Conservation (phyloP, 352 stramenopile genomes). For the Blastocystis sp. region DNA sequence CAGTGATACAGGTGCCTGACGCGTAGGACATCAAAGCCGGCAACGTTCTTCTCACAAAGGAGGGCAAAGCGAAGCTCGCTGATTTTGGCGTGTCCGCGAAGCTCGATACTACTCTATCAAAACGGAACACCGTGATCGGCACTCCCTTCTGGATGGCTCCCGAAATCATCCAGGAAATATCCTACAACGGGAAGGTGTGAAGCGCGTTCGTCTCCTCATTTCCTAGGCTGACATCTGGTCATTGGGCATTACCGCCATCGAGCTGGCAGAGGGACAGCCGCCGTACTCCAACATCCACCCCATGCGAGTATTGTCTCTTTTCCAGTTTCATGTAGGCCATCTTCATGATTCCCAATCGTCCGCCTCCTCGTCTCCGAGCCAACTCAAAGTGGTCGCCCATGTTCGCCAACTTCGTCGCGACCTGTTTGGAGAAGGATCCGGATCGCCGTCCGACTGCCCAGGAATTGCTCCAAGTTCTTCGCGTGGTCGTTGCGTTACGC, state of each 20-base stretch:
- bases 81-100: conserved; percentile 83
- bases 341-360: conserved; percentile 94
- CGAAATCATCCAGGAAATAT: conserved; percentile 82
- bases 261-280: conserved; percentile 92
- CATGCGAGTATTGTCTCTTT: conserved; percentile 77
- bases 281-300: conserved; percentile 92
- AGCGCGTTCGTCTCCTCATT: neutral
- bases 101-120: conserved; percentile 92
- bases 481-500: neutral
- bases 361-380: conserved; percentile 80
- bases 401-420: conserved; percentile 81
- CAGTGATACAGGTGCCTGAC: neutral
- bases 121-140: conserved; percentile 92
- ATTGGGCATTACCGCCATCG: conserved; percentile 94
- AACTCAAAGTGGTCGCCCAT: conserved; percentile 73
- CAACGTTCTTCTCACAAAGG: conserved; percentile 72
- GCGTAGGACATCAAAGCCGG: conserved; percentile 72
- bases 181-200: conserved; percentile 89
- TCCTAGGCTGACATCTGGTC: conserved; percentile 92
- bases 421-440: conserved; percentile 83
- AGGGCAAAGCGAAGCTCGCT: conserved; percentile 72
- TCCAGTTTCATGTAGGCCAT: conserved; percentile 77
- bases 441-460: conserved; percentile 79
- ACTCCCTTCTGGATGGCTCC: conserved; percentile 88
- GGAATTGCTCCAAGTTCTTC: conserved; percentile 76